Base-by-base conservation (phyloP, 495 filamentous ascomycete genomes). In the Glonium stellatum region DNA sequence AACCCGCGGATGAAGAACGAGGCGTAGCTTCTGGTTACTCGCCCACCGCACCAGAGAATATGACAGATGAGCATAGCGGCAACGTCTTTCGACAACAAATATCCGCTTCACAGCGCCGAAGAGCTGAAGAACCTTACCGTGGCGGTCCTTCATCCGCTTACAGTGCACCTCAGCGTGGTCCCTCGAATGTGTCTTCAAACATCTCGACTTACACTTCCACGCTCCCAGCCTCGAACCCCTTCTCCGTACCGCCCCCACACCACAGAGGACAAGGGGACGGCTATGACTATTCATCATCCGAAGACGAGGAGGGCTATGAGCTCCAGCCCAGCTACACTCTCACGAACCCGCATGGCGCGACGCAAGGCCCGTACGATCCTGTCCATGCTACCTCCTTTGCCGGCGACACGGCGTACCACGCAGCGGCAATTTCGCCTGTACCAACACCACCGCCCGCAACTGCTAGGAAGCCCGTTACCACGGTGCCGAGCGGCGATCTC, bases 41-140 rank as follows among this genome's bases (percentile, higher is more conserved):
- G 34, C 46, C 39, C n/a, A 60, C 65, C 27, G 61, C 59, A n/a
- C n/a, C 25, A 8, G 56, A 39, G 15, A 44, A 34, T 25, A 50
- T n/a, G 8, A 54, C 11, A 0, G 41, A 15, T 18, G 58, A 59
- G 5, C 54, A 55, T 31, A 50, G 54, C 15, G 51, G 62, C 53
- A 70, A 70, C 39, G 68, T 70, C n/a, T 70, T 70, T 58, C 63
- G 68, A 5, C 23, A 62, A 46, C 68, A 70, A 55, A 64, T 70
- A 6, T 62, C 57, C 15, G 37, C 42, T 15, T 66, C 66, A 4
- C 66, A 69, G 61, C 62, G 64, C 4, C 58, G 60, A 22, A 19
- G 67, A 15, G 52, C 61, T 19, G 57, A 63, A 13, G 44, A 52
- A 19, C 27, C 49, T 0, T 21, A 41, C 22, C 27, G 36, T 12